A percentile compares a stretch with the other conserved stretches of the same genome.
These are phyloP conservation scores for Oryza brachyantha DNA, from an alignment of 176 grass and related monocot genomes.

Conservation along the genomic window DNA sequence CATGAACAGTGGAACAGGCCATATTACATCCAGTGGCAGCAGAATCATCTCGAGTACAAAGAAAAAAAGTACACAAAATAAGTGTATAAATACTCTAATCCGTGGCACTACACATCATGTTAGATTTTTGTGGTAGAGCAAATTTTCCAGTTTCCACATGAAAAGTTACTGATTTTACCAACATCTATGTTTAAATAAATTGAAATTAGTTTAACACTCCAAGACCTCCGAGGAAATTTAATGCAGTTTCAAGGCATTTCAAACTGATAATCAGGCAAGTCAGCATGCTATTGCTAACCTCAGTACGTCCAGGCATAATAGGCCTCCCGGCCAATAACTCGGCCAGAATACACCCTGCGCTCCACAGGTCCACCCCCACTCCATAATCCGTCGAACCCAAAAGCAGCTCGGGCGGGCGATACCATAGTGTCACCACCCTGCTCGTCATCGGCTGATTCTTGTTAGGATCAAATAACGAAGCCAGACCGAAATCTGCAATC, in stretches of 20 bases:
- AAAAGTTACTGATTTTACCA: not conserved
- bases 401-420: slow-evolving; percentile 74
- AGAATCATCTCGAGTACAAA: not conserved
- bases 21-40: slow-evolving; percentile 8
- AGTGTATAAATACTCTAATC: not conserved
- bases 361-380: slow-evolving; percentile 79
- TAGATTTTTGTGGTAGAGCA: slow-evolving; percentile 1
- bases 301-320: slow-evolving; percentile 86
- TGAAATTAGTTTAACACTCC: not conserved
- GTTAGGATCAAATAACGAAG: slow-evolving; percentile 58
- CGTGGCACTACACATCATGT: not conserved
- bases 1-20: slow-evolving; percentile 13
- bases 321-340: slow-evolving; percentile 80
- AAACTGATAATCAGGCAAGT: not conserved
- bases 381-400: slow-evolving; percentile 71
- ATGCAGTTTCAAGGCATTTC: not conserved
- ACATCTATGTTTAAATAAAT: not conserved
- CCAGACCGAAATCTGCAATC: slow-evolving; percentile 80
- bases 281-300: slow-evolving; percentile 45
- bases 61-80: slow-evolving; percentile 20
- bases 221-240: not conserved
- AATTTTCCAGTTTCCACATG: not conserved
- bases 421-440: slow-evolving; percentile 85
- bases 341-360: slow-evolving; percentile 73
- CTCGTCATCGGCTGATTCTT: slow-evolving; percentile 78